phyloP scores from a whole-genome alignment of 2,329 filamentous ascomycete genomes.

The Pezizomycotina sp. region DNA sequence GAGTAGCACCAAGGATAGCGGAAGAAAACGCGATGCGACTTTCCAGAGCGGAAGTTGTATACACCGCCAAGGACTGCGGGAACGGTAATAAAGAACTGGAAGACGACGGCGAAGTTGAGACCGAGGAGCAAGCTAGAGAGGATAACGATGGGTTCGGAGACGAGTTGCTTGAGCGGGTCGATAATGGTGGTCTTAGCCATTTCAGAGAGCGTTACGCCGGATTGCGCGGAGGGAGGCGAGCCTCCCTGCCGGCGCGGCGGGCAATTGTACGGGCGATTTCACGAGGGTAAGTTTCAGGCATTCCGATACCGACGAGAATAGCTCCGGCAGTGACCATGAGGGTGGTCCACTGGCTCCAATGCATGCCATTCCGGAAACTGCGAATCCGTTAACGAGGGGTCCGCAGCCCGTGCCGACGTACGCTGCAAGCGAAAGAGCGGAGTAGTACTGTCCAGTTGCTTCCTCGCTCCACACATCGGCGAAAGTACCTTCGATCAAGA shows the following conservation, averaged over 20 bases:
- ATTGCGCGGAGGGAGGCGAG: too few species aligned
- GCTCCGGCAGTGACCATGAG: slow-evolving; percentile 6
- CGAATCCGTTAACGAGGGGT: slow-evolving; percentile 5
- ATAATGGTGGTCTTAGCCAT: too few species aligned
- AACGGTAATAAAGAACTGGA: slow-evolving; percentile 13
- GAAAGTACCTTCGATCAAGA: slow-evolving; percentile 27
- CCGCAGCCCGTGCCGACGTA: slow-evolving; percentile 26
- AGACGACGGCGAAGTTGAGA: slow-evolving; percentile 25
- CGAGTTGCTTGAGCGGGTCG: too few species aligned
- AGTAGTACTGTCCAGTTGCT: slow-evolving; percentile 28
- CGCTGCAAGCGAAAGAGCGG: slow-evolving; percentile 26
- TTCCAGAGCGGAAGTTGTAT: slow-evolving; percentile 1
- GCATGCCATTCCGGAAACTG: slow-evolving; percentile 3
- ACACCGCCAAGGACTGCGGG: slow-evolving; percentile 3
- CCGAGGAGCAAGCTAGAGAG: slow-evolving; percentile 23
- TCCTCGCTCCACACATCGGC: slow-evolving; percentile 27
- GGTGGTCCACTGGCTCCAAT: slow-evolving; percentile 4
- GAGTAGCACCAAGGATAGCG: slow-evolving; percentile 2
- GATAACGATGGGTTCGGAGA: slow-evolving; percentile 29
- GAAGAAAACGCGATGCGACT: slow-evolving; percentile 8
- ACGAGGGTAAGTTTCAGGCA: slow-evolving; percentile 12
- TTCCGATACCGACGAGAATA: slow-evolving; percentile 2
- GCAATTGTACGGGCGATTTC: slow-evolving; percentile 4
- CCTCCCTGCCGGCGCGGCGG: too few species aligned
- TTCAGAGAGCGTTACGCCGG: too few species aligned